Base-by-base conservation (phyloP, 768 basidiomycete species). In the Boletus bicolor region DNA sequence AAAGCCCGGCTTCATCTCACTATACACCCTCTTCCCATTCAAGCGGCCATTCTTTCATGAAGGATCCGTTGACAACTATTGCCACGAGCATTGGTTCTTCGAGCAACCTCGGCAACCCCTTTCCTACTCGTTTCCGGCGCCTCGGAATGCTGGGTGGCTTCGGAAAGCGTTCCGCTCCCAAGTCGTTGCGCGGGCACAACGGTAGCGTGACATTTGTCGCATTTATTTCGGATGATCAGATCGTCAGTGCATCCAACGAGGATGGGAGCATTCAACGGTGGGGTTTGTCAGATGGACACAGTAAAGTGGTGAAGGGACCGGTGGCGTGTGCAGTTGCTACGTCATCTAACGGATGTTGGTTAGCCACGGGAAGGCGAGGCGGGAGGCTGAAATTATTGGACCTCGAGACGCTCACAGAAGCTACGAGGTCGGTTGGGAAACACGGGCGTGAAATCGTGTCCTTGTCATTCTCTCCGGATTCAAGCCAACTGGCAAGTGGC, bases 181-280 rank as follows among this genome's bases (percentile, higher is more conserved):
- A 5, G 17, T 2, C 61, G 14, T 21, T 65, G 24, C 54, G 45
- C 2, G 64, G 64, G 17, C 65, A 67, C n/a, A 0, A 43, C 0
- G 55, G 62, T 3, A 26, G 52, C 43, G 30, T 58, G 37, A 11
- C 44, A 1, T 64, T 64, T n/a, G 64, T 67, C 36, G 47, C 52
- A 4, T 65, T 67, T 38, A 19, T 60, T 26, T 65, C 62, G 0
- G 44, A 51, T 8, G 50, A 54, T 21, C 46, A 53, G 3, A 48
- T 65, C 8, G 48, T 65, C n/a, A 67, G 64, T 7, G 58, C 64
- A 4, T 64, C 64, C 19, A 53, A 55, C 32, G 53, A 53, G 14
- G 64, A 65, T 53, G 36, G 9, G 32, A 61, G 56, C 35, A 36
- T 67, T n/a, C 64, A 56, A 14, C 54, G 14, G n/a, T 65, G 62